phyloP scores from a whole-genome alignment of 495 filamentous ascomycete genomes.

The Pyronema omphalodes region DNA sequence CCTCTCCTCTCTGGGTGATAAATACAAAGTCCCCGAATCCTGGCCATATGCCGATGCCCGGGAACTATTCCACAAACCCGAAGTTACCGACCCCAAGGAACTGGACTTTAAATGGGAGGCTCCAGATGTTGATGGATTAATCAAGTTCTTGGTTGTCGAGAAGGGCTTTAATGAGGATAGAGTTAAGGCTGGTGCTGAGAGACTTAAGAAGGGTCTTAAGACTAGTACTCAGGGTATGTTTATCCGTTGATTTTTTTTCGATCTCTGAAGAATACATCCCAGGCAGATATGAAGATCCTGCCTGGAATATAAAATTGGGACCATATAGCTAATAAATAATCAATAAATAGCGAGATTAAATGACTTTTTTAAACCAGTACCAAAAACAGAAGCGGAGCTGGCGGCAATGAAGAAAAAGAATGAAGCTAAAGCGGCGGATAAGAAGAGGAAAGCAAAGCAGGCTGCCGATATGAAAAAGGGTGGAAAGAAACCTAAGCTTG shows the following conservation, averaged over 20 bases:
- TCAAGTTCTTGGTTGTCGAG: conserved; percentile 74
- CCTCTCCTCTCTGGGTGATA: conserved; percentile 56
- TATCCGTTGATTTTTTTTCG: background rate
- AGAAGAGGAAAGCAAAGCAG: conserved; percentile 85
- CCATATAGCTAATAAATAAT: conserved; percentile 5
- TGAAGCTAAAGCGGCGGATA: conserved; percentile 69
- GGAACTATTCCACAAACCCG: conserved; percentile 73
- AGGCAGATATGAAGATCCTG: no score
- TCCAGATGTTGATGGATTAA: conserved; percentile 71
- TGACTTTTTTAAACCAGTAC: conserved; percentile 93
- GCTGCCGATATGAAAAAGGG: conserved; percentile 78
- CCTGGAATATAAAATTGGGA: background rate
- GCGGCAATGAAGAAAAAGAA: conserved; percentile 75
- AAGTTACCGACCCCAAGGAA: conserved; percentile 68
- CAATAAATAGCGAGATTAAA: conserved; percentile 44
- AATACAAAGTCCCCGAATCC: conserved; percentile 69
- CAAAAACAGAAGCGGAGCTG: conserved; percentile 70
- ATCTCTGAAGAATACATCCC: no score
- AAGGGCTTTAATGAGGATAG: conserved; percentile 95
- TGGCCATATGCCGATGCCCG: conserved; percentile 91
- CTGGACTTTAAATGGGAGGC: conserved; percentile 97
- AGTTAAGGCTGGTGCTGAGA: conserved; percentile 54
- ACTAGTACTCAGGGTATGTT: conserved; percentile 51
- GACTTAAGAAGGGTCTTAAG: conserved; percentile 76
- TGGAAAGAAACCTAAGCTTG: conserved; percentile 72